Conservation (phyloP, 192 early-diverging fungal genomes). For the Coemansia sp. region DNA sequence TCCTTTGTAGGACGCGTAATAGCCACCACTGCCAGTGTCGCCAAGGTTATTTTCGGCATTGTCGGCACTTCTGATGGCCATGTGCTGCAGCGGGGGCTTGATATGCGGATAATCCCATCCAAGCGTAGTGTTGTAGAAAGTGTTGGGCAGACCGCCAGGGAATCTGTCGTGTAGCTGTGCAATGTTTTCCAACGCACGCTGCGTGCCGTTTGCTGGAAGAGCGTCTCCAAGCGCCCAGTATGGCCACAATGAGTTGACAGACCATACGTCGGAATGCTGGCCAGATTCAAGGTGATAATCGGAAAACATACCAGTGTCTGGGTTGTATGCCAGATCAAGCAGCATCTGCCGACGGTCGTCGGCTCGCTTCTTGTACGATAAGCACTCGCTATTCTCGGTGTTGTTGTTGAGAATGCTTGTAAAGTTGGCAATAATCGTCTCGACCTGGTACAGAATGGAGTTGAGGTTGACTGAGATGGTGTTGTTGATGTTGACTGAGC, state of each 20-base stretch:
- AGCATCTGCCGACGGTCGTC: constrained; percentile 53
- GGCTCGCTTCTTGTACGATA: constrained; percentile 31
- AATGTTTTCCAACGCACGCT: constrained; percentile 48
- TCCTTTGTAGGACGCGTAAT: background rate
- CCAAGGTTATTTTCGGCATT: constrained; percentile 8
- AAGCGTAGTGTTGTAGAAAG: constrained; percentile 56
- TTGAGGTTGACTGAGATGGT: constrained; percentile 69
- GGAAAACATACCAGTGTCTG: constrained; percentile 44
- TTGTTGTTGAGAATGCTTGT: constrained; percentile 16
- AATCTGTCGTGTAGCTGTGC: constrained; percentile 41
- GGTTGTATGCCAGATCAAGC: constrained; percentile 56
- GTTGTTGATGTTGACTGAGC: constrained; percentile 52
- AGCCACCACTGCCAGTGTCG: background rate
- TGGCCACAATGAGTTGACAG: constrained; percentile 61
- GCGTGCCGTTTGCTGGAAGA: constrained; percentile 15
- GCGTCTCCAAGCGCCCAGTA: constrained; percentile 55
- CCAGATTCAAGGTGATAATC: constrained; percentile 58
- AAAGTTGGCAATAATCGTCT: constrained; percentile 31
- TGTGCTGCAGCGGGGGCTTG: constrained; percentile 63
- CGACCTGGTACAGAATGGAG: constrained; percentile 59
- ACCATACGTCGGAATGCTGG: constrained; percentile 42
- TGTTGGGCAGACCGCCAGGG: constrained; percentile 62
- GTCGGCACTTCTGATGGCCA: constrained; percentile 42
- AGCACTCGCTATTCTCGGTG: constrained; percentile 8
- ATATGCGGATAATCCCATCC: constrained; percentile 71